Conservation (phyloP, 371 early-diverging fungal genomes). For the Rhizopus delemar region DNA sequence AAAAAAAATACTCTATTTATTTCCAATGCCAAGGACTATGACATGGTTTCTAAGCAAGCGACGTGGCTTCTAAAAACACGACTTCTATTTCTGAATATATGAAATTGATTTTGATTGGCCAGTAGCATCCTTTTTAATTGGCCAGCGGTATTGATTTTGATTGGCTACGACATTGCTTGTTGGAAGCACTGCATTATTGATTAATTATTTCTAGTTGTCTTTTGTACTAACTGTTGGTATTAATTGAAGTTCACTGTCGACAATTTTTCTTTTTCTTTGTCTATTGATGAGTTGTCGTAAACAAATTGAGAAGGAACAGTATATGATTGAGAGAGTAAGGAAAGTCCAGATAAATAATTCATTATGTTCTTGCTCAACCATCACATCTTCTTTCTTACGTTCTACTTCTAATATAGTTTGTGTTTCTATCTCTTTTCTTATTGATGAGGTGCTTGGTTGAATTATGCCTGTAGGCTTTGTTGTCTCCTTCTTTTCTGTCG, state of each 20-base stretch:
- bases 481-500: background rate
- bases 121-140: too few species aligned
- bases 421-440: background rate
- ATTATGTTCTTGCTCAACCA: slow-evolving; percentile 22
- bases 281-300: slow-evolving; percentile 18
- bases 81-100: too few species aligned
- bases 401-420: slow-evolving; percentile 20
- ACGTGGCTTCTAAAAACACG: too few species aligned
- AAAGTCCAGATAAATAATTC: slow-evolving; percentile 38
- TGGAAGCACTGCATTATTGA: too few species aligned
- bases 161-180: background rate
- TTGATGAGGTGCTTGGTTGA: background rate
- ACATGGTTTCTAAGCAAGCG: too few species aligned
- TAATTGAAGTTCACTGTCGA: slow-evolving; percentile 4
- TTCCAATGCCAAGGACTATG: too few species aligned
- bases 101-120: too few species aligned
- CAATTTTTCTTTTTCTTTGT: slow-evolving; percentile 3
- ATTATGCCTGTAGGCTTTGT: background rate
- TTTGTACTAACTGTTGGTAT: background rate
- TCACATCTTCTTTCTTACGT: slow-evolving; percentile 14
- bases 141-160: background rate
- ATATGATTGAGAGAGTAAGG: slow-evolving; percentile 21
- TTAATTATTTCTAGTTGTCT: background rate
- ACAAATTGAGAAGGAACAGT: slow-evolving; percentile 30
- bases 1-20: too few species aligned